Base-by-base conservation (phyloP, 2,329 filamentous ascomycete species). In the Delphinella strobiligena region DNA sequence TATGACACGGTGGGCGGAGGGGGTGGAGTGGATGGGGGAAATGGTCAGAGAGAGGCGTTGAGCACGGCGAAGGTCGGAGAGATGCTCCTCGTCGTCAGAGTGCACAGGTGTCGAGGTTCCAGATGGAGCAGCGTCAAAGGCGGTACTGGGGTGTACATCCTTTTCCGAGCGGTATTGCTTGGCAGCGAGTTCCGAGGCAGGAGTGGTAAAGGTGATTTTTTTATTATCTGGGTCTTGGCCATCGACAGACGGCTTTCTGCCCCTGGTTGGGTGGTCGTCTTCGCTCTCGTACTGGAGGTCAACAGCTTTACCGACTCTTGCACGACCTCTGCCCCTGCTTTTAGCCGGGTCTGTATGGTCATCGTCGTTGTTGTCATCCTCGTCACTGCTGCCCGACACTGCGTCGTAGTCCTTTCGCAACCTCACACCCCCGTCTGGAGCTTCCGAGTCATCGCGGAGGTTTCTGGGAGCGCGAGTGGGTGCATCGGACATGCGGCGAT, bases 21-120 rank as follows among this genome's bases (percentile, higher is more conserved):
- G 78, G 2, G 80, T 83, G 9, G 79, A 81, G 45, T 82, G 76
- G 45, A 94, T 78, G 5, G 80, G 74, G 0, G 87, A 94, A 62
- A 88, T 79, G 36, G 78, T 79, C 45, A 96, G 74, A 1, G 79
- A 74, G 36, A 98, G 72, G 47, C 82, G 84, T 60, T 96, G 91
- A 0, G 91, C 91, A 24, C 81, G 76, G 59, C 82, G 84, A 50
- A 96, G 84, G 49, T 94, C 88, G 19, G 77, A 79, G 36, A 88
- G 68, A 42, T 93, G 84, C 17, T 80, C 81, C 56, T 94, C 87
- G 22, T 87, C 80, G 43, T 96, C 91, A 2, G 86, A 93, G 46
- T 86, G 82, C 42, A 87, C 71, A 0, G 76, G 75, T 0, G 74
- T 78, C 3, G 69, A 68, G 31, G 67, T 49, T 19, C 65, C 64